Conservation (phyloP, 202 grass and related monocot genomes). For the Schoenoplectus triqueter region DNA sequence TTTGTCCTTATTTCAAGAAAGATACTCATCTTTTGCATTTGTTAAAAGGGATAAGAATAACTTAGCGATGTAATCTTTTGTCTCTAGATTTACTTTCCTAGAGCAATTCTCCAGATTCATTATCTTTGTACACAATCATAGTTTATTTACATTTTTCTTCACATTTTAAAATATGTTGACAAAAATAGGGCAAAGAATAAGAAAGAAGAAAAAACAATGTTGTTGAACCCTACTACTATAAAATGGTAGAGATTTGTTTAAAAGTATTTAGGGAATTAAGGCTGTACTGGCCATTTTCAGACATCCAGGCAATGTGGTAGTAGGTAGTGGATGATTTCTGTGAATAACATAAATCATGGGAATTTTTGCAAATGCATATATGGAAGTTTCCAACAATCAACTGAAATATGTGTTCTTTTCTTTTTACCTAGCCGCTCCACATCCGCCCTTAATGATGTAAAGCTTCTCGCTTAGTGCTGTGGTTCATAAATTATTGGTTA, state of each 20-base stretch:
- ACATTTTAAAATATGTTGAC: constrained; percentile 5
- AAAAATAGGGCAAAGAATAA: constrained; percentile 8
- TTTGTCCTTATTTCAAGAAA: constrained; percentile 12
- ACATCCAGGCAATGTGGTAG: background rate
- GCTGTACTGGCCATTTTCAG: constrained; percentile 19
- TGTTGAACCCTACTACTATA: background rate
- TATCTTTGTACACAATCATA: constrained; percentile 11
- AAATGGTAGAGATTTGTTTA: background rate
- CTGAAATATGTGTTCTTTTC: constrained; percentile 18
- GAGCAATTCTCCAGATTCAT: background rate
- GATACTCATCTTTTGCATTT: background rate
- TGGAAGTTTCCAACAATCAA: constrained; percentile 1
- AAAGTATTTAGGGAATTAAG: background rate
- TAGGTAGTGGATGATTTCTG: background rate
- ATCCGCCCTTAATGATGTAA: constrained; percentile 96
- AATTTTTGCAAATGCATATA: constrained; percentile 1
- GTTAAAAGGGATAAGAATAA: background rate
- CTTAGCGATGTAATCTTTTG: background rate
- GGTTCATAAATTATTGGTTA: constrained; percentile 33
- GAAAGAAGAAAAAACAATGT: constrained; percentile 1
- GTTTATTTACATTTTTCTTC: background rate
- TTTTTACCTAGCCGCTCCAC: constrained; percentile 93
- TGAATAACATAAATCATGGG: background rate
- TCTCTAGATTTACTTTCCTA: constrained; percentile 22
- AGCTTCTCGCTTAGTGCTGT: constrained; percentile 94